A percentile compares a stretch with the other conserved stretches of the same genome.
Conservation (phyloP, 2,329 filamentous ascomycete genomes). For the Aspergillus carbonarius region DNA sequence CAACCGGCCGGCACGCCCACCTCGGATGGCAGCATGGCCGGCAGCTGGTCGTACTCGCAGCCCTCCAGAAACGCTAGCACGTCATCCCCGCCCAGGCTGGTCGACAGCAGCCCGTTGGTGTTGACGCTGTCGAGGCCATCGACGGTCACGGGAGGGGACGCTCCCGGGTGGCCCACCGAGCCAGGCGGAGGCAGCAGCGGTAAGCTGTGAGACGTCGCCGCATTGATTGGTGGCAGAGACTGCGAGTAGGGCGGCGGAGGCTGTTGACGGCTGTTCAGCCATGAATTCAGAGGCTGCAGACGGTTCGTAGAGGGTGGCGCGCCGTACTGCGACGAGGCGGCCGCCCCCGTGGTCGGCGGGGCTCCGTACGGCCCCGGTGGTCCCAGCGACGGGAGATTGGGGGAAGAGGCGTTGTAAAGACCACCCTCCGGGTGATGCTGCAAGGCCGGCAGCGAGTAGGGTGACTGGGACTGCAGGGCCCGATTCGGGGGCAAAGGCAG, state of each 20-base stretch:
- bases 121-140: constrained; percentile 26
- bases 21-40: constrained; percentile 29
- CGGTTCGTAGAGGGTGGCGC: constrained; percentile 29
- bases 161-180: constrained; percentile 29
- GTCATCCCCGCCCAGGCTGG: constrained; percentile 39
- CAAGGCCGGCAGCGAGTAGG: constrained; percentile 36
- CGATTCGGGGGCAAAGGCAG: constrained; percentile 38
- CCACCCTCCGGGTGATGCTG: constrained; percentile 36
- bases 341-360: constrained; percentile 18
- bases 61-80: constrained; percentile 40
- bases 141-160: constrained; percentile 32
- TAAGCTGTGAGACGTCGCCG: constrained; percentile 30
- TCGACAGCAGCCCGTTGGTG: constrained; percentile 28
- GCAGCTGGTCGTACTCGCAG: constrained; percentile 32
- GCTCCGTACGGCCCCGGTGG: constrained; percentile 22
- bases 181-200: constrained; percentile 39
- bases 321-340: constrained; percentile 30
- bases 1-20: constrained; percentile 35
- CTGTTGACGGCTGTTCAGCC: constrained; percentile 34
- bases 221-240: constrained; percentile 40
- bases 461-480: constrained; percentile 34
- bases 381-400: constrained; percentile 34
- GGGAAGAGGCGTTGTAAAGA: constrained; percentile 31
- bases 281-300: constrained; percentile 42
- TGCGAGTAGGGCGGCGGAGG: constrained; percentile 38